These are phyloP conservation scores for Triticum timopheevii DNA, from an alignment of 176 grass and related monocot genomes.

Conservation along the genomic window DNA sequence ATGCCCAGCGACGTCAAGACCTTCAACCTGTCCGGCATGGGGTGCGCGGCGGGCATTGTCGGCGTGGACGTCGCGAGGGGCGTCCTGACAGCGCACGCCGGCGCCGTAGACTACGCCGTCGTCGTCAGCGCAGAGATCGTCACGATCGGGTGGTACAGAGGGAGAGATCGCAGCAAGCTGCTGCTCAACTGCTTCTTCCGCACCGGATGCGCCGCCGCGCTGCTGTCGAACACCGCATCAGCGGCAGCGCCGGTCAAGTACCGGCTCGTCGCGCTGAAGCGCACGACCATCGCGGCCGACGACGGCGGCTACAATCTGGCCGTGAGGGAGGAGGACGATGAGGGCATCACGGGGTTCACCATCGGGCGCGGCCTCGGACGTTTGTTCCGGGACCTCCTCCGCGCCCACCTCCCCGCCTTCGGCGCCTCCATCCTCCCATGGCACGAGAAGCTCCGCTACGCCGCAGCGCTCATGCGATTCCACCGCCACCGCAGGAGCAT, in stretches of 20 bases:
- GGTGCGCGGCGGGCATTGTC: not conserved
- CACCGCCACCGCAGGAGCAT: not conserved
- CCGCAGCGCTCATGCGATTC: not conserved
- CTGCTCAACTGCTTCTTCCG: constrained; percentile 52
- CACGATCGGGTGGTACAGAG: constrained; percentile 42
- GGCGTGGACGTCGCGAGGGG: constrained; percentile 40
- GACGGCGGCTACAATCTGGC: not conserved
- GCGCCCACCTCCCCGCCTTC: not conserved
- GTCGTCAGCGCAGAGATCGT: constrained; percentile 51
- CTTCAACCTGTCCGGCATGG: constrained; percentile 7
- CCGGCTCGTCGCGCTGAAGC: not conserved
- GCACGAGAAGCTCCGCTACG: constrained; percentile 4
- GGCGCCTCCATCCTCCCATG: not conserved
- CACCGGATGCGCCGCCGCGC: not conserved
- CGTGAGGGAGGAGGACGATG: not conserved
- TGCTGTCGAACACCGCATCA: not conserved
- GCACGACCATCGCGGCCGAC: not conserved
- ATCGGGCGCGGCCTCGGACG: not conserved
- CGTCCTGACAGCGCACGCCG: not conserved
- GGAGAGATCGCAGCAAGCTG: constrained; percentile 42
- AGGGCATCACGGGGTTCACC: not conserved
- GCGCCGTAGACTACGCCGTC: constrained; percentile 22
- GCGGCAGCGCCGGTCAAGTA: not conserved
- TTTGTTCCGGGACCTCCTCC: not conserved
- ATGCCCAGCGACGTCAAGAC: not conserved